phyloP scores from a whole-genome alignment of 768 basidiomycete genomes.

The Mycena venus region DNA sequence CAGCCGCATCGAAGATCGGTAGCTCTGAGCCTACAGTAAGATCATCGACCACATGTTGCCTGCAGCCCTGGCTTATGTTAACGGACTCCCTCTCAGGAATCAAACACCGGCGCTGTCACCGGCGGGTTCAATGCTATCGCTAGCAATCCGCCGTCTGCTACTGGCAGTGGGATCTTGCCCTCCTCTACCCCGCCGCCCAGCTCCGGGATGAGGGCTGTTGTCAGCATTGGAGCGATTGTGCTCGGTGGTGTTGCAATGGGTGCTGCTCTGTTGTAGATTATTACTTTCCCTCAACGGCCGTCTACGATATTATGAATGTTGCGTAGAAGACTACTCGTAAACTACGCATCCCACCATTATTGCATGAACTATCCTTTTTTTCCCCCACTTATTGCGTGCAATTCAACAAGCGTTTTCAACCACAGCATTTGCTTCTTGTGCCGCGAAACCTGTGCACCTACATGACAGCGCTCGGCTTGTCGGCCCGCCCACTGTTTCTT shows the following conservation, averaged over 20 bases:
- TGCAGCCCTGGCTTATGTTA: not conserved
- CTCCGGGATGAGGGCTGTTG: conserved; percentile 26
- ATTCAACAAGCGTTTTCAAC: too few relatives aligned
- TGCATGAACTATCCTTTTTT: not conserved
- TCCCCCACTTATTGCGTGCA: too few relatives aligned
- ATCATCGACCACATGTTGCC: not conserved
- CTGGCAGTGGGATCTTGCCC: conserved; percentile 30
- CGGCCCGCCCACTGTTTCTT: not conserved
- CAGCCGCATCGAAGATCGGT: conserved; percentile 57
- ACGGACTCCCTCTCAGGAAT: conserved; percentile 40
- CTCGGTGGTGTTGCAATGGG: conserved; percentile 30
- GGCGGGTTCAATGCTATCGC: conserved; percentile 59
- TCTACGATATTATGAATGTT: not conserved
- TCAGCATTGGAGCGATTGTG: conserved; percentile 19
- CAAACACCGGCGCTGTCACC: conserved; percentile 52
- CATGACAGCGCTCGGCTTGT: not conserved
- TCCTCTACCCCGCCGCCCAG: conserved; percentile 26
- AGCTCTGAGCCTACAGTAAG: conserved; percentile 50
- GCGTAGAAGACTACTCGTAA: not conserved
- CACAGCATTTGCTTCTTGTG: too few relatives aligned
- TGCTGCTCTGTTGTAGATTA: conserved; percentile 25
- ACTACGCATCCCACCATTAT: not conserved
- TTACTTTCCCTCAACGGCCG: not conserved
- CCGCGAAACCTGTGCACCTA: not conserved
- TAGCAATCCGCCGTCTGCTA: conserved; percentile 41